These are phyloP conservation scores for Metschnikowia colocasiae DNA, from an alignment of 805 yeast genomes.

Conservation along the genomic window DNA sequence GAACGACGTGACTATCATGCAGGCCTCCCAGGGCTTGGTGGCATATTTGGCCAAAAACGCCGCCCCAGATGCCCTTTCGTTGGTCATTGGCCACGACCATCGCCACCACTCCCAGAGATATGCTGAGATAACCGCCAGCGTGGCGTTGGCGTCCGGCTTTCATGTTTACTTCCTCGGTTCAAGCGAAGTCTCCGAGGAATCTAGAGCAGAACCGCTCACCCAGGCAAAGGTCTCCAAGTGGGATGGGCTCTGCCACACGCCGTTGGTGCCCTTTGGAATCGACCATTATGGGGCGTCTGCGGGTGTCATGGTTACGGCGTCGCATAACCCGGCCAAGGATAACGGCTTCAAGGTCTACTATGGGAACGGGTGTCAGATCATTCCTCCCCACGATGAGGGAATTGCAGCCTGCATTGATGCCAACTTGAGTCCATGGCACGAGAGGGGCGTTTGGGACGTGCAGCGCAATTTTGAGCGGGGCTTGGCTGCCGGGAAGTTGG, in stretches of 20 bases:
- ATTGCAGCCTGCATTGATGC: slow-evolving; percentile 63
- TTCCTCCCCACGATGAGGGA: slow-evolving; percentile 80
- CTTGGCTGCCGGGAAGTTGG: slow-evolving; percentile 25
- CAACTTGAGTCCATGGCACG: slow-evolving; percentile 59
- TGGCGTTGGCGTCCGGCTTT: slow-evolving; percentile 65
- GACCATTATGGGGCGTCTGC: slow-evolving; percentile 59
- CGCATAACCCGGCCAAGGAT: slow-evolving; percentile 80
- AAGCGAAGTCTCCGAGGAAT: slow-evolving; percentile 30
- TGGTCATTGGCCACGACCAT: slow-evolving; percentile 92
- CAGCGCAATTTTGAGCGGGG: slow-evolving; percentile 32
- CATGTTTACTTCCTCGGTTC: slow-evolving; percentile 60
- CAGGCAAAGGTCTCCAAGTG: neutral
- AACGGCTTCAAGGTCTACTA: slow-evolving; percentile 95
- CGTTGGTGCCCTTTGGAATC: slow-evolving; percentile 86
- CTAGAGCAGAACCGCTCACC: slow-evolving; percentile 4
- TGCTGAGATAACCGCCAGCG: slow-evolving; percentile 76
- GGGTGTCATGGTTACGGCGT: slow-evolving; percentile 93
- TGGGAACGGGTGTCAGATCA: slow-evolving; percentile 91
- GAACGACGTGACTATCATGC: slow-evolving; percentile 85
- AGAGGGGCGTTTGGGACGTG: slow-evolving; percentile 45
- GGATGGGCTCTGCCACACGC: slow-evolving; percentile 62
- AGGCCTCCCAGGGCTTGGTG: slow-evolving; percentile 84
- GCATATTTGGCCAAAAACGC: slow-evolving; percentile 35
- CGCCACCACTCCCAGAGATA: slow-evolving; percentile 74
- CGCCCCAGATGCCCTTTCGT: slow-evolving; percentile 27